phyloP scores from a whole-genome alignment of 2,329 filamentous ascomycete genomes.

The Periglandula ipomoeae region DNA sequence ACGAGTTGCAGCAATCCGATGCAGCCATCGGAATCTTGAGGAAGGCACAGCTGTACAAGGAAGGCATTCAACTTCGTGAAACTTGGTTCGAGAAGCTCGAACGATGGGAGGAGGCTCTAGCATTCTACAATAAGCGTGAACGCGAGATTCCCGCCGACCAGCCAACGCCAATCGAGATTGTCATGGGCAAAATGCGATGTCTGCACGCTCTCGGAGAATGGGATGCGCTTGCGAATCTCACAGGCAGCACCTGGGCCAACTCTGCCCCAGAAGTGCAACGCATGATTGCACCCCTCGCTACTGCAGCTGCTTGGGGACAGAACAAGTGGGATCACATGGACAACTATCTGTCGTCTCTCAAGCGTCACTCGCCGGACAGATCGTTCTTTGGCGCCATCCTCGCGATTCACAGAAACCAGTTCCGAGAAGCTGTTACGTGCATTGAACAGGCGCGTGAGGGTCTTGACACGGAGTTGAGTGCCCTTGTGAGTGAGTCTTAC shows the following conservation, averaged over 20 bases:
- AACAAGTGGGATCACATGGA: constrained; percentile 99
- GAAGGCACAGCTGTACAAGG: constrained; percentile 90
- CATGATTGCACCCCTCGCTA: constrained; percentile 85
- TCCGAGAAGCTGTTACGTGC: constrained; percentile 78
- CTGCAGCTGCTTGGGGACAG: constrained; percentile 91
- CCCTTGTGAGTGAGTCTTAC: constrained; percentile 95
- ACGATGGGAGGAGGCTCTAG: constrained; percentile 93
- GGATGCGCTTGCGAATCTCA: constrained; percentile 83
- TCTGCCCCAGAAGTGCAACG: constrained; percentile 81
- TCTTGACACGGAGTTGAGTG: constrained; percentile 89
- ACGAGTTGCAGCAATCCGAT: constrained; percentile 96
- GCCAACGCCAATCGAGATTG: constrained; percentile 72
- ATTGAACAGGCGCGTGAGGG: constrained; percentile 90
- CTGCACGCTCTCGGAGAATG: constrained; percentile 94
- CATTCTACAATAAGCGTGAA: constrained; percentile 85
- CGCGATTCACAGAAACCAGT: constrained; percentile 90
- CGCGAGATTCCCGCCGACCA: constrained; percentile 51
- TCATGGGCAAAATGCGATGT: constrained; percentile 99
- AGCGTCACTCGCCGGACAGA: constrained; percentile 82
- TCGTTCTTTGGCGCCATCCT: constrained; percentile 98
- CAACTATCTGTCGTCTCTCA: constrained; percentile 91
- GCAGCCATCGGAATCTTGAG: constrained; percentile 95
- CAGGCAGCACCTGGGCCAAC: constrained; percentile 88
- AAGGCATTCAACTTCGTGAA: constrained; percentile 87
- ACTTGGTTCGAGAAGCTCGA: constrained; percentile 99